Evolutionary conservation across 352 stramenopile genomes (phyloP).

Genomic region (Phytophthora constricta): DNA sequence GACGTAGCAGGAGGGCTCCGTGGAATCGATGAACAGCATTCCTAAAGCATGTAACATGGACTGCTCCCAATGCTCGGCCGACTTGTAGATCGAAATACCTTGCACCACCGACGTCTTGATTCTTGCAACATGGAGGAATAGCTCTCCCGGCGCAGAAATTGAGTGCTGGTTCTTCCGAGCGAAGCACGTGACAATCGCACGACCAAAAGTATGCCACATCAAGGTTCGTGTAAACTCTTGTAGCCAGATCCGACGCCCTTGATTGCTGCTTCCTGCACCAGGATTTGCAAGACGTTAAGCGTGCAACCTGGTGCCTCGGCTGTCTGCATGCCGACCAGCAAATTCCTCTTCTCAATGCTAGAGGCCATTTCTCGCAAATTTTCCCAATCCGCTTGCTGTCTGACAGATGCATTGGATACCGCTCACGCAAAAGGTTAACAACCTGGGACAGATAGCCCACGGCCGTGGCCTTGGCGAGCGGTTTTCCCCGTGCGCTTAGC

Average conservation of each 20-base stretch:
- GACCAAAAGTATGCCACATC: constrained; percentile 8
- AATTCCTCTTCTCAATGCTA: constrained; percentile 10
- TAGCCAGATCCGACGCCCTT: not conserved
- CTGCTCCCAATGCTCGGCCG: constrained; percentile 1
- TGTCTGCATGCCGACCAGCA: constrained; percentile 1
- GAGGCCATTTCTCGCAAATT: constrained; percentile 6
- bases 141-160: not conserved
- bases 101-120: constrained; percentile 8
- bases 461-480: constrained; percentile 5
- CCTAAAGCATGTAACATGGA: constrained; percentile 10
- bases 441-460: constrained; percentile 11
- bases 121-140: constrained; percentile 4
- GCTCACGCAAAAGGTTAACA: too few species aligned
- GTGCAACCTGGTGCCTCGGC: constrained; percentile 7
- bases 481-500: not conserved
- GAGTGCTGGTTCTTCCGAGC: constrained; percentile 6
- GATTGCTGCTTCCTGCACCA: constrained; percentile 3
- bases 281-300: not conserved
- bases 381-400: constrained; percentile 15
- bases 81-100: constrained; percentile 4
- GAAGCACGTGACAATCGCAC: constrained; percentile 8
- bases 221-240: constrained; percentile 6
- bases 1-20: constrained; percentile 6
- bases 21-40: constrained; percentile 6
- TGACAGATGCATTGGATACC: too few species aligned